Conservation (phyloP, 164 flowering plant genomes). For the Macadamia tetraphylla region DNA sequence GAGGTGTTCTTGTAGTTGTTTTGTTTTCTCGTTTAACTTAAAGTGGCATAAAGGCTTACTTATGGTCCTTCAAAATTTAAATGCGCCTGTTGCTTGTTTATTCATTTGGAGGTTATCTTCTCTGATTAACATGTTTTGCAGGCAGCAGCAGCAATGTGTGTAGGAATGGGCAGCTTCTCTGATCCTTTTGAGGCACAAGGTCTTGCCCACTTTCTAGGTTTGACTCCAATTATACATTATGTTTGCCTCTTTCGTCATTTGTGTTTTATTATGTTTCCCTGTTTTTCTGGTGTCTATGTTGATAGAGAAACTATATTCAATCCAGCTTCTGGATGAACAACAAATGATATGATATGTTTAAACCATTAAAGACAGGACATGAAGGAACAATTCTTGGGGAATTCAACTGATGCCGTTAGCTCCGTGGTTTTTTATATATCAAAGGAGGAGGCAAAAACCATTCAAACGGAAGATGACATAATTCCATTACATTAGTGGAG, state of each 20-base stretch:
- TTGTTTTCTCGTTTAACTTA: neutral
- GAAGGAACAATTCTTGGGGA: too few relatives aligned
- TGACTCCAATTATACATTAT: slow-evolving; percentile 2
- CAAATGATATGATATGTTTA: too few relatives aligned
- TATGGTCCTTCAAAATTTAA: neutral
- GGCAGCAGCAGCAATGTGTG: slow-evolving; percentile 99
- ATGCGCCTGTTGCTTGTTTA: neutral
- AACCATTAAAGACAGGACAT: too few relatives aligned
- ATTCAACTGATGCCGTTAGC: too few relatives aligned
- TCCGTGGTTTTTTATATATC: too few relatives aligned
- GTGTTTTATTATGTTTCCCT: neutral
- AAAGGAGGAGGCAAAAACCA: too few relatives aligned
- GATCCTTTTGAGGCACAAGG: slow-evolving; percentile 94
- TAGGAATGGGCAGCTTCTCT: slow-evolving; percentile 88
- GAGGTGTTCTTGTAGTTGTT: neutral
- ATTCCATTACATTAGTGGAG: too few relatives aligned
- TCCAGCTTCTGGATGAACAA: too few relatives aligned
- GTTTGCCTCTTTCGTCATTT: neutral
- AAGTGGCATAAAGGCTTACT: neutral
- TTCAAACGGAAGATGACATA: too few relatives aligned
- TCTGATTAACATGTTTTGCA: slow-evolving; percentile 21
- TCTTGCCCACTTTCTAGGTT: slow-evolving; percentile 96
- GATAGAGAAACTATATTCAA: neutral
- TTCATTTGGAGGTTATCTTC: neutral
- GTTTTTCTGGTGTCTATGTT: neutral